Evolutionary conservation across 495 filamentous ascomycete genomes (phyloP).

Genomic region (Hypoxylon crocopeplum): DNA sequence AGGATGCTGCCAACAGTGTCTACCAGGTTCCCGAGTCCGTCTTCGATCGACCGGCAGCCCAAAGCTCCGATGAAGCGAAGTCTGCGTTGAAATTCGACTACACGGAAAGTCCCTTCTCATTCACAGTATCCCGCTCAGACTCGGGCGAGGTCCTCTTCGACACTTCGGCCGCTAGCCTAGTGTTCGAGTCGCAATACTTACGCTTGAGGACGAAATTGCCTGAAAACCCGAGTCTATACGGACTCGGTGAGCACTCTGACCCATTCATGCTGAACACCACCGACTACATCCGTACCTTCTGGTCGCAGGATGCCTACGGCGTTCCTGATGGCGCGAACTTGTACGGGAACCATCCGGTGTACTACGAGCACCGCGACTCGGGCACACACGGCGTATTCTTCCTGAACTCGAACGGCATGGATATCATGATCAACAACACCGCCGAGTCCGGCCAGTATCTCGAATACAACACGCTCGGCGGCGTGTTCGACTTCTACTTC

Average conservation of each 20-base stretch:
- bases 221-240: slow-evolving; percentile 71
- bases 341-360: slow-evolving; percentile 85
- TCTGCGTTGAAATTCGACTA: slow-evolving; percentile 71
- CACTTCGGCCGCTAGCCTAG: slow-evolving; percentile 68
- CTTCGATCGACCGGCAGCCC: slow-evolving; percentile 64
- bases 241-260: slow-evolving; percentile 79
- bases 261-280: slow-evolving; percentile 72
- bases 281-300: slow-evolving; percentile 80
- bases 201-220: slow-evolving; percentile 73
- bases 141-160: slow-evolving; percentile 80
- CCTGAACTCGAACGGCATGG: slow-evolving; percentile 86
- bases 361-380: slow-evolving; percentile 75
- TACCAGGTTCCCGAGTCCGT: slow-evolving; percentile 82
- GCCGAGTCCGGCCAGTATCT: slow-evolving; percentile 70
- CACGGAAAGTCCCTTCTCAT: slow-evolving; percentile 74
- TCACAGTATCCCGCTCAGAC: slow-evolving; percentile 68
- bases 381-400: slow-evolving; percentile 86
- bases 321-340: slow-evolving; percentile 64
- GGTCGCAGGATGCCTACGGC: slow-evolving; percentile 76
- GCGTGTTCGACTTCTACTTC: slow-evolving; percentile 86
- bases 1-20: slow-evolving; percentile 73
- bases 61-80: slow-evolving; percentile 28
- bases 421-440: slow-evolving; percentile 78
- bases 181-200: slow-evolving; percentile 83
- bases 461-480: slow-evolving; percentile 84